Percentiles rank a stretch among this genome's conserved stretches.
These are phyloP conservation scores for Rhodotorula paludigena DNA, from an alignment of 768 basidiomycete species.

Conservation along the genomic window DNA sequence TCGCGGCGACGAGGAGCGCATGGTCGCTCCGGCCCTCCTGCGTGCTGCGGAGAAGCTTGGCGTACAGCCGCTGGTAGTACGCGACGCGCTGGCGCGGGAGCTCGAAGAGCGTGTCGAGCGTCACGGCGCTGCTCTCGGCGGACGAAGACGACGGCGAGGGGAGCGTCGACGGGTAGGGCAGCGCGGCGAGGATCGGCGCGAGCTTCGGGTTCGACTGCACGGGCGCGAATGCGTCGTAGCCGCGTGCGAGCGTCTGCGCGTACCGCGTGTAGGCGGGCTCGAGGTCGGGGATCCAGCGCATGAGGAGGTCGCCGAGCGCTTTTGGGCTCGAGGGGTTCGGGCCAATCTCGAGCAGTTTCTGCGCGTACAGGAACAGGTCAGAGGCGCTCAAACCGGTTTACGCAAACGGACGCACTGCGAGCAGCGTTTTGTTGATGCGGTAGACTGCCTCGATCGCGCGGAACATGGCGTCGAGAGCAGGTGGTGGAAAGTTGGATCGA, in stretches of 20 bases:
- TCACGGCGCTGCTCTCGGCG: conserved; percentile 57
- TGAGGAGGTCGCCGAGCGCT: conserved; percentile 86
- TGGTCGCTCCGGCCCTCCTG: conserved; percentile 82
- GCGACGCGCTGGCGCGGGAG: conserved; percentile 76
- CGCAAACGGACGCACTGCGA: conserved; percentile 56
- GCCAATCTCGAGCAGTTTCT: conserved; percentile 94
- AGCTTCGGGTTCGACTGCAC: conserved; percentile 72
- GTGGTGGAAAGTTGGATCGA: conserved; percentile 84
- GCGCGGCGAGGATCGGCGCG: conserved; percentile 60
- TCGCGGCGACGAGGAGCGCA: conserved; percentile 67
- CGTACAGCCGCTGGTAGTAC: conserved; percentile 89
- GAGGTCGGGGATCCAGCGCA: conserved; percentile 96
- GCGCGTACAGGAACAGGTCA: conserved; percentile 16
- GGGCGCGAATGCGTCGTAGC: conserved; percentile 79
- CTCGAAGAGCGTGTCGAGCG: conserved; percentile 78
- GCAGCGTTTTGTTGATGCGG: conserved; percentile 77
- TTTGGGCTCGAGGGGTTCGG: conserved; percentile 87
- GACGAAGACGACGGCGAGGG: conserved; percentile 61
- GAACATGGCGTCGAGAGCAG: conserved; percentile 88
- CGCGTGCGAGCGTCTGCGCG: conserved; percentile 62
- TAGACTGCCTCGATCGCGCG: conserved; percentile 86
- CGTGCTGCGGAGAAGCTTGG: conserved; percentile 76
- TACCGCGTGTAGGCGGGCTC: conserved; percentile 80
- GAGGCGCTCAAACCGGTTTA: no score
- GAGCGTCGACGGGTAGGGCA: conserved; percentile 57